Evolutionary conservation across 1,139 yeast species (phyloP).

Genomic region (Zygosaccharomyces sapae): DNA sequence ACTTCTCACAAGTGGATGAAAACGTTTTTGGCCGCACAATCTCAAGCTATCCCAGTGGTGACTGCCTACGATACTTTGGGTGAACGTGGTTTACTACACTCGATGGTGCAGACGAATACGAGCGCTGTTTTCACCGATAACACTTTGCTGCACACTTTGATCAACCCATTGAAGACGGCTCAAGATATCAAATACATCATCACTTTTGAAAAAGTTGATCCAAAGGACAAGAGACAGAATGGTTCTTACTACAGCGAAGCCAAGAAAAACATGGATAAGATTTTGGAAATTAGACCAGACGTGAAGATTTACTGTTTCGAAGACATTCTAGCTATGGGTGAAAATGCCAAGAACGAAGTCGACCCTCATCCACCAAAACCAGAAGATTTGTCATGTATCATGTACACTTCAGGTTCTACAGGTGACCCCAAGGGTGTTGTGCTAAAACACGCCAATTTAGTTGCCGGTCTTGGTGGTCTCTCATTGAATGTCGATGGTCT

Average conservation of each 20-base stretch:
- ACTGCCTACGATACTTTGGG: constrained; percentile 98
- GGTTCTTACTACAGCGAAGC: constrained; percentile 60
- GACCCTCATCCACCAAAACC: constrained; percentile 51
- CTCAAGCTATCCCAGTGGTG: constrained; percentile 80
- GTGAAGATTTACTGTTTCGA: constrained; percentile 59
- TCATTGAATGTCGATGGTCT: constrained; percentile 54
- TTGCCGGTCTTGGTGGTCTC: constrained; percentile 84
- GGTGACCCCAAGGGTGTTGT: constrained; percentile 98
- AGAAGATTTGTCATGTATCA: constrained; percentile 80
- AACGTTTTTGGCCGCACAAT: constrained; percentile 69
- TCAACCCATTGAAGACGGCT: constrained; percentile 69
- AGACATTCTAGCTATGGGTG: constrained; percentile 66
- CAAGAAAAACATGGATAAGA: constrained; percentile 50
- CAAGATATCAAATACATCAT: constrained; percentile 61
- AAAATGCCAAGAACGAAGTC: constrained; percentile 39
- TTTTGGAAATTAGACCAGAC: constrained; percentile 70
- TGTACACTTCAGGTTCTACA: constrained; percentile 98
- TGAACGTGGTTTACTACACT: constrained; percentile 82
- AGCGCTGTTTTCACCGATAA: constrained; percentile 81
- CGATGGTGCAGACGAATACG: constrained; percentile 76
- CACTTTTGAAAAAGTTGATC: constrained; percentile 60
- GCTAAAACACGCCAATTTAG: constrained; percentile 67
- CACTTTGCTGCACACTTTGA: constrained; percentile 57
- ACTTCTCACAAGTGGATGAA: constrained; percentile 91
- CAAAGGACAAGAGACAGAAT: constrained; percentile 57